Evolutionary conservation across 257 asterid genomes (phyloP).

Genomic region (Ilex asprella): DNA sequence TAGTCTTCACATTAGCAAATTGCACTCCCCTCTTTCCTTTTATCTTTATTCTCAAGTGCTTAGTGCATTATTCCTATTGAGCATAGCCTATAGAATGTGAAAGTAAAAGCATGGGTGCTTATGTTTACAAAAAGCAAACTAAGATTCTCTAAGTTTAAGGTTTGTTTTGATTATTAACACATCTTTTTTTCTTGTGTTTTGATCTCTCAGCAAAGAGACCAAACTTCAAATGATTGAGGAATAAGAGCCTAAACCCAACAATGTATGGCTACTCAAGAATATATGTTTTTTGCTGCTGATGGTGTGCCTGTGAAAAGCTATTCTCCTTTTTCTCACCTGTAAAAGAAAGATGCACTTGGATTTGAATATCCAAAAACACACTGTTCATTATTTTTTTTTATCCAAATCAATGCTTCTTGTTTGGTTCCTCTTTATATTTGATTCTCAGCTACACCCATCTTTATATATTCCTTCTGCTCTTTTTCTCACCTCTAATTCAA

Average conservation of each 20-base stretch:
- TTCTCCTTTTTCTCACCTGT: slow-evolving; percentile 30
- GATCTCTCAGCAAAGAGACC: slow-evolving; percentile 3
- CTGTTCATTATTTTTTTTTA: slow-evolving; percentile 2
- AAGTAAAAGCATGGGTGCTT: too few species aligned
- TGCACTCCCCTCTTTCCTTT: slow-evolving; percentile 3
- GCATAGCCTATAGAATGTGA: too few species aligned
- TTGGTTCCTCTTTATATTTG: slow-evolving; percentile 5
- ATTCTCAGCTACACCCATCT: slow-evolving; percentile 12
- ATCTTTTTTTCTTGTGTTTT: background rate
- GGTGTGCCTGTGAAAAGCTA: slow-evolving; percentile 25
- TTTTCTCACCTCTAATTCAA: background rate
- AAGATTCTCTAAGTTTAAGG: slow-evolving; percentile 5
- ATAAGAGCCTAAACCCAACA: slow-evolving; percentile 27
- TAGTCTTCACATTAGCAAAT: background rate
- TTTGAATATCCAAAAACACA: slow-evolving; percentile 26
- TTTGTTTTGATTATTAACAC: too few species aligned
- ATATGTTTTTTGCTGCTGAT: slow-evolving; percentile 10
- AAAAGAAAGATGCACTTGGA: slow-evolving; percentile 29
- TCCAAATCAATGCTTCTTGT: slow-evolving; percentile 17
- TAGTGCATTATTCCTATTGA: slow-evolving; percentile 7
- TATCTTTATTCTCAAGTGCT: slow-evolving; percentile 20
- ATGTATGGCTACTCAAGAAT: slow-evolving; percentile 24
- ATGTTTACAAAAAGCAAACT: slow-evolving; percentile 6
- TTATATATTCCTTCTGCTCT: slow-evolving; percentile 12
- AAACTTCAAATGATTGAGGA: slow-evolving; percentile 34